Evolutionary conservation across 148 eudicot species (phyloP).

Genomic region (Amaranthus palmeri): DNA sequence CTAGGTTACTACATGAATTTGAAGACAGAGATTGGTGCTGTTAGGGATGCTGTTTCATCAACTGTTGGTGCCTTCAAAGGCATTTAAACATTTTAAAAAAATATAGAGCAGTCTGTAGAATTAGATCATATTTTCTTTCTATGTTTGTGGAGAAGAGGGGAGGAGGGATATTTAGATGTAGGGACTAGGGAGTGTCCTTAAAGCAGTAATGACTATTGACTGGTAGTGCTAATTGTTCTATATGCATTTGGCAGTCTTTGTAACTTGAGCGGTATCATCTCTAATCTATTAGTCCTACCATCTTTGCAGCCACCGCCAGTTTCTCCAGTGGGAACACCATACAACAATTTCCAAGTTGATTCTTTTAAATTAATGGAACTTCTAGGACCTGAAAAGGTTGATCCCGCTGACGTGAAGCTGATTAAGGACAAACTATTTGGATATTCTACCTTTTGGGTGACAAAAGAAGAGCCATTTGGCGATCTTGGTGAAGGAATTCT

Average conservation of each 20-base stretch:
- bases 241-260: neutral
- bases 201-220: too few relatives aligned
- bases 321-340: slow-evolving; percentile 54
- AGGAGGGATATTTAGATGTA: too few relatives aligned
- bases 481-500: slow-evolving; percentile 95
- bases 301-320: slow-evolving; percentile 53
- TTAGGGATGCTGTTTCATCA: neutral
- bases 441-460: slow-evolving; percentile 97
- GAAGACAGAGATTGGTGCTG: neutral
- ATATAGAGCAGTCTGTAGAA: too few relatives aligned
- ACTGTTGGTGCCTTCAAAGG: neutral
- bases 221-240: too few relatives aligned
- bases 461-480: slow-evolving; percentile 96
- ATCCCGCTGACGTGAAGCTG: slow-evolving; percentile 81
- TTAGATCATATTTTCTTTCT: neutral
- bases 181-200: too few relatives aligned
- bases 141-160: too few relatives aligned
- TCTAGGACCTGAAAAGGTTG: slow-evolving; percentile 96
- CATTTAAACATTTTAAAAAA: too few relatives aligned
- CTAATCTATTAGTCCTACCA: slow-evolving; percentile 14
- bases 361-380: slow-evolving; percentile 96
- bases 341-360: slow-evolving; percentile 81
- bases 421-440: slow-evolving; percentile 92
- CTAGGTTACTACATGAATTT: neutral
- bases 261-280: neutral